Base-by-base conservation (phyloP, 352 stramenopile genomes). In the Pythium brachiatum region DNA sequence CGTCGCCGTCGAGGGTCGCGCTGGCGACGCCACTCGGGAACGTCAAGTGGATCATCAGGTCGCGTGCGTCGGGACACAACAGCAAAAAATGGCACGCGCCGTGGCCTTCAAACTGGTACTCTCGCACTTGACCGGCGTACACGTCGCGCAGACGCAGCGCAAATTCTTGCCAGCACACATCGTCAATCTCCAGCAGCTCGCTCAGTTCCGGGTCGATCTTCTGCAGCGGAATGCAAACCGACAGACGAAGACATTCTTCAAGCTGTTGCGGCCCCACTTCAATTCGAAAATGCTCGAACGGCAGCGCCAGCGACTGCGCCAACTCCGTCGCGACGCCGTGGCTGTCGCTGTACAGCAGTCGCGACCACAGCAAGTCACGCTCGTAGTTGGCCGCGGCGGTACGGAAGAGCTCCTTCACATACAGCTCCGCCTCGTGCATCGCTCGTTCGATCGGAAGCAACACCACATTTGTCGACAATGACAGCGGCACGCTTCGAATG, bases 1-100 rank as follows among this genome's bases (percentile, higher is more conserved):
- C n/a, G 1, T 69, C 64, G 12, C 57, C 52, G 7, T 67, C 57
- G 26, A 62, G 26, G 9, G 23, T 64, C 23, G 48, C 55, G 6
- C 38, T 60, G 26, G 54, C 38, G 21, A 73, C 64, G 16, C 66
- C 66, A 29, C 32, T 86, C 25, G 83, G 72, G 44, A 94, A 86
- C 52, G 67, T 89, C 60, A 96, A 63, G 59, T 96, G 87, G 64
- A 96, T 94, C 66, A 96, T 94, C 25, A 96, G 67, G 56, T 96
- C 87, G 43, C 88, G 86, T 26, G 87, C 88, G 56, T 92, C 73
- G 0, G 83, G 83, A 60, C 87, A 96, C 12, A 96, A 65, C 60
- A 96, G 60, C 43, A 96, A 50, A 26, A 96, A 68, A 57, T 96
- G 87, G 15, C 78, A 90, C 53, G 77, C 86, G 20, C 72, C 75